These are phyloP conservation scores for Coniella lustricola DNA, from an alignment of 2,329 filamentous ascomycete species.

Conservation along the genomic window DNA sequence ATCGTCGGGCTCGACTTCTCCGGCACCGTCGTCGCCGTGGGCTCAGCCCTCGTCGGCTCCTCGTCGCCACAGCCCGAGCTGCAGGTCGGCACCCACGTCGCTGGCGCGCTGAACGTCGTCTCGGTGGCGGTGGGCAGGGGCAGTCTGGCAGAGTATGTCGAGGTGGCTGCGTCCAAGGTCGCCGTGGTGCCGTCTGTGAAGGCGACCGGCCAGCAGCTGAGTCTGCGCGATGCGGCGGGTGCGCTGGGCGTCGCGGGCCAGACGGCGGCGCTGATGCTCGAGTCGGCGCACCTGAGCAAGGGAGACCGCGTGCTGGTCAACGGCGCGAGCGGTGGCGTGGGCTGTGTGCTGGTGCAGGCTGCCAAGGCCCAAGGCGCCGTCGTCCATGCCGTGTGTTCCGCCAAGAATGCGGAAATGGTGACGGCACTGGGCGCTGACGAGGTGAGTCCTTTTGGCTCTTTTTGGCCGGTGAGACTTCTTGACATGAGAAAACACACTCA, in stretches of 20 bases:
- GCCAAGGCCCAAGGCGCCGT: slow-evolving; percentile 32
- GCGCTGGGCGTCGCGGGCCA: slow-evolving; percentile 29
- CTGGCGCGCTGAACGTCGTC: slow-evolving; percentile 24
- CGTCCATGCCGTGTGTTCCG: slow-evolving; percentile 42
- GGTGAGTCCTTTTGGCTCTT: no score
- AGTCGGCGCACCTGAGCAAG: slow-evolving; percentile 17
- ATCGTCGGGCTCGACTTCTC: slow-evolving; percentile 29
- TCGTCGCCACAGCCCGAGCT: slow-evolving; percentile 8
- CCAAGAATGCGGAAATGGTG: slow-evolving; percentile 38
- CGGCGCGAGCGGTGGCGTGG: slow-evolving; percentile 45
- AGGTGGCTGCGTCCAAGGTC: slow-evolving; percentile 26
- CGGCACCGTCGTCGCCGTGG: slow-evolving; percentile 26
- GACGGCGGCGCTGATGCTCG: slow-evolving; percentile 25
- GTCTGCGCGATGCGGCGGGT: slow-evolving; percentile 21
- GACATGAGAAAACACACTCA: no score
- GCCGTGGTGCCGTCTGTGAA: slow-evolving; percentile 19
- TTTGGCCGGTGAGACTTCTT: no score
- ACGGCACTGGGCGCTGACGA: slow-evolving; percentile 40
- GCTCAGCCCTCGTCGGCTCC: slow-evolving; percentile 18
- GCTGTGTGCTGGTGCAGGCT: slow-evolving; percentile 40
- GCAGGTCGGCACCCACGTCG: slow-evolving; percentile 23
- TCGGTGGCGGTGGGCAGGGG: slow-evolving; percentile 25
- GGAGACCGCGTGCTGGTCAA: slow-evolving; percentile 36
- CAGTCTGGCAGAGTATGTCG: slow-evolving; percentile 28
- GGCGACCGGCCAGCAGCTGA: slow-evolving; percentile 5